phyloP scores from a whole-genome alignment of 352 stramenopile species.

The Phytopythium boreale region DNA sequence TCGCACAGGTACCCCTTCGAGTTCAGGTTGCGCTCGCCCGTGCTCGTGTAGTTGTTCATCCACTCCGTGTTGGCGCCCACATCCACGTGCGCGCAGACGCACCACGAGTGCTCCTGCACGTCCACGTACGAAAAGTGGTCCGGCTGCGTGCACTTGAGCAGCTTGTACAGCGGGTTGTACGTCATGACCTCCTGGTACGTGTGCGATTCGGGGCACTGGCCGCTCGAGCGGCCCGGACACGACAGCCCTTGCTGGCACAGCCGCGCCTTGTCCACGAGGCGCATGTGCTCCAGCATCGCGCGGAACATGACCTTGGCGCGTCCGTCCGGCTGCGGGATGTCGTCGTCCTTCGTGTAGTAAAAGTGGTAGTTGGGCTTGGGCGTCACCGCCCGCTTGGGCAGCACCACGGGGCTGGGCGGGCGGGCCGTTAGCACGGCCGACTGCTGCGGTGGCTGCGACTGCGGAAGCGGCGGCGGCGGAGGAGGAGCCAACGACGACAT shows the following conservation, averaged over 20 bases:
- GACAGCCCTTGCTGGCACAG: conserved; percentile 25
- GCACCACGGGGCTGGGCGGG: conserved; percentile 11
- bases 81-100: conserved; percentile 44
- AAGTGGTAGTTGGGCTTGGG: conserved; percentile 25
- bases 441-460: neutral
- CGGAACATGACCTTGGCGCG: conserved; percentile 36
- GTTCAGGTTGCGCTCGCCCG: conserved; percentile 13
- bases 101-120: conserved; percentile 39
- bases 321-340: conserved; percentile 13
- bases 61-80: conserved; percentile 37
- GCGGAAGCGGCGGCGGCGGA: neutral
- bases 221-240: conserved; percentile 14
- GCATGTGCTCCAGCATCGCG: conserved; percentile 53
- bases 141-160: conserved; percentile 33
- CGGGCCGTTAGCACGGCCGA: neutral
- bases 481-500: neutral
- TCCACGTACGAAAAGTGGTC: conserved; percentile 40
- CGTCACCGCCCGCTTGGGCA: conserved; percentile 14
- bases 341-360: conserved; percentile 30
- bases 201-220: conserved; percentile 32
- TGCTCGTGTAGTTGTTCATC: conserved; percentile 19
- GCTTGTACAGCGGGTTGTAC: conserved; percentile 54
- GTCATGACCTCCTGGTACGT: conserved; percentile 49
- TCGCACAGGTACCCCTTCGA: conserved; percentile 28
- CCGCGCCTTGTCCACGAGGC: conserved; percentile 37